Evolutionary conservation across 345 rosid genomes (phyloP).

Genomic region (Gossypium thurberi): DNA sequence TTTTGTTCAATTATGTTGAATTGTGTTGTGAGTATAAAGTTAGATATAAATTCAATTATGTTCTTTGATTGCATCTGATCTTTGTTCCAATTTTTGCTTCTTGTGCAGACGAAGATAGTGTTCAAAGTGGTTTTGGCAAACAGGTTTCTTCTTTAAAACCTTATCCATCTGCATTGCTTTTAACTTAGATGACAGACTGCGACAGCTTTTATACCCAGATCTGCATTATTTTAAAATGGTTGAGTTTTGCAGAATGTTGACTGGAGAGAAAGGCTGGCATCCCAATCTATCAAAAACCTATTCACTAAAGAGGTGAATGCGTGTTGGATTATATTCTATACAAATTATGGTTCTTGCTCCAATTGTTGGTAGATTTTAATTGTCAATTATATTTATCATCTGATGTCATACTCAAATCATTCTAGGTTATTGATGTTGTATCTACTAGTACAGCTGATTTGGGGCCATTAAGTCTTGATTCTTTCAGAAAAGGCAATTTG

Average conservation of each 20-base stretch:
- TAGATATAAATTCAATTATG: not conserved
- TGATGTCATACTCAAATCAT: constrained; percentile 5
- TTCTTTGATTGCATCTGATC: constrained; percentile 5
- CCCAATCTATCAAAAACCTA: constrained; percentile 54
- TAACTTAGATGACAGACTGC: not conserved
- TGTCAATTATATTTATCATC: not conserved
- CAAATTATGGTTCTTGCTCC: constrained; percentile 3
- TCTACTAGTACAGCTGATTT: constrained; percentile 64
- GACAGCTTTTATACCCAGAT: constrained; percentile 2
- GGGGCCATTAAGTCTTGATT: constrained; percentile 79
- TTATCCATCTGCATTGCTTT: constrained; percentile 4
- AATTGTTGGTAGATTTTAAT: not conserved
- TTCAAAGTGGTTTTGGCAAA: constrained; percentile 27
- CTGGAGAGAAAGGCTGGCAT: constrained; percentile 82
- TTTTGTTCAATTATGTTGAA: not conserved
- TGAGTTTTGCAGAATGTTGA: constrained; percentile 49
- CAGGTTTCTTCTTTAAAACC: constrained; percentile 33
- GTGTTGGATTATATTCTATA: not conserved
- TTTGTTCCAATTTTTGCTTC: constrained; percentile 8
- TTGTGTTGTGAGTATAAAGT: not conserved
- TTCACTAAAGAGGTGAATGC: constrained; percentile 73
- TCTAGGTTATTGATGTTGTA: constrained; percentile 68
- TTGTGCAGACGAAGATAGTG: constrained; percentile 45
- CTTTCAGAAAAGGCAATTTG: constrained; percentile 61
- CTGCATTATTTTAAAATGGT: constrained; percentile 5